phyloP scores from a whole-genome alignment of 2,329 filamentous ascomycete species.

The Diaporthe ampelina region DNA sequence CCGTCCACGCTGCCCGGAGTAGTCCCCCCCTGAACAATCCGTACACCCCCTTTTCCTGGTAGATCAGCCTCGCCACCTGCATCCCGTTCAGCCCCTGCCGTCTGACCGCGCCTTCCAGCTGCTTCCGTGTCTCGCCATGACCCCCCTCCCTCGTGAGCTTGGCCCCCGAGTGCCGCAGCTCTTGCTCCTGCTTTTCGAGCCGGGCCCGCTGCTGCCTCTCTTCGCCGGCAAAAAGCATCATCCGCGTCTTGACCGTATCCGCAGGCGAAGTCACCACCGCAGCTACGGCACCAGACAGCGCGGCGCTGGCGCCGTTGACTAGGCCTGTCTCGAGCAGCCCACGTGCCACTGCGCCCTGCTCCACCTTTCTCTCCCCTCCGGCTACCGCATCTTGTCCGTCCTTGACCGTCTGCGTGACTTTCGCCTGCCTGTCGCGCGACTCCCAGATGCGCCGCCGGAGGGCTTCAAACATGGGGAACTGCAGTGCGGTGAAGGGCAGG shows the following conservation, averaged over 20 bases:
- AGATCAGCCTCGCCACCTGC: slow-evolving; percentile 75
- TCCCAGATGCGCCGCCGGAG: slow-evolving; percentile 69
- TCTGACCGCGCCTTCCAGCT: slow-evolving; percentile 49
- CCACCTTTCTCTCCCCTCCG: slow-evolving; percentile 48
- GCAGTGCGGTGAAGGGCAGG: slow-evolving; percentile 87
- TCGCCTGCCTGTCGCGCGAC: slow-evolving; percentile 49
- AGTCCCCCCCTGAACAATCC: slow-evolving; percentile 84
- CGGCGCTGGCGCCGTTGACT: slow-evolving; percentile 82
- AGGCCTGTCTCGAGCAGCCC: slow-evolving; percentile 74
- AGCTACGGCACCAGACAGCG: slow-evolving; percentile 79
- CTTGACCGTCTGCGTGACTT: slow-evolving; percentile 33
- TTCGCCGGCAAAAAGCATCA: slow-evolving; percentile 80
- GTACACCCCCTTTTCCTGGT: slow-evolving; percentile 75
- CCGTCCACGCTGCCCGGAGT: slow-evolving; percentile 84
- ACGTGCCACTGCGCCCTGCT: slow-evolving; percentile 40
- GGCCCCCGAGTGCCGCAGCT: background rate
- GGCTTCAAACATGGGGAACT: slow-evolving; percentile 89
- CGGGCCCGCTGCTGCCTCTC: slow-evolving; percentile 40
- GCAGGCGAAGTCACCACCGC: slow-evolving; percentile 89
- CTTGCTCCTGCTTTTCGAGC: slow-evolving; percentile 31
- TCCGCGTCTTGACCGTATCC: slow-evolving; percentile 90
- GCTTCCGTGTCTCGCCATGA: slow-evolving; percentile 47
- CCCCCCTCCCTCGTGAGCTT: slow-evolving; percentile 43
- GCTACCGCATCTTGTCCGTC: slow-evolving; percentile 45
- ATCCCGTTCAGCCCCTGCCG: slow-evolving; percentile 60